phyloP scores from a whole-genome alignment of 768 basidiomycete genomes.

The Macrolepiota dolichaula region DNA sequence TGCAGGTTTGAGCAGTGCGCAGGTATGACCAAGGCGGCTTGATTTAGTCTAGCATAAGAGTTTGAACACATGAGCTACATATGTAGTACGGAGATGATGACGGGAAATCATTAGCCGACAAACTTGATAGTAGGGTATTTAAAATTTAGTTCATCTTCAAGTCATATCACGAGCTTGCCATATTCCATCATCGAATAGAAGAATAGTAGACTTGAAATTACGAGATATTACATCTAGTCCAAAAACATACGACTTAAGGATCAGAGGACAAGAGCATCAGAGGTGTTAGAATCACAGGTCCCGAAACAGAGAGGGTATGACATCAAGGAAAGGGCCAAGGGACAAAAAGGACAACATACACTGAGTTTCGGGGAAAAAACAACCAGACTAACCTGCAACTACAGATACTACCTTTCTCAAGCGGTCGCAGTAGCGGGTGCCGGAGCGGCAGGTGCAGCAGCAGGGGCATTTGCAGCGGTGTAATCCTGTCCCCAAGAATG shows the following conservation, averaged over 20 bases:
- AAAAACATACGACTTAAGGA: background rate
- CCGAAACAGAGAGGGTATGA: background rate
- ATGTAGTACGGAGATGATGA: too few relatives aligned
- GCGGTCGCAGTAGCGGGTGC: slow-evolving; percentile 1
- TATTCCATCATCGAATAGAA: too few relatives aligned
- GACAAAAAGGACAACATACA: background rate
- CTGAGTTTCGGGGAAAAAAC: background rate
- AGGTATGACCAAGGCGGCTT: too few relatives aligned
- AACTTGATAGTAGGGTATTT: too few relatives aligned
- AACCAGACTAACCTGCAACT: background rate
- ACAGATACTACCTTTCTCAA: background rate
- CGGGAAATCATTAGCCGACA: too few relatives aligned
- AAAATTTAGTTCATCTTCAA: too few relatives aligned
- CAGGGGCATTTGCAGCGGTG: slow-evolving; percentile 7
- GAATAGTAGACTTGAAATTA: slow-evolving; percentile 5
- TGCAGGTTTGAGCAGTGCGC: too few relatives aligned
- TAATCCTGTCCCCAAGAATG: background rate
- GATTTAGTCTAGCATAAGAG: too few relatives aligned
- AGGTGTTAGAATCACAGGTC: background rate
- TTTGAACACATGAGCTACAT: too few relatives aligned
- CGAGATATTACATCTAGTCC: slow-evolving; percentile 11
- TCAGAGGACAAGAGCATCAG: background rate
- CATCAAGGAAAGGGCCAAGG: background rate
- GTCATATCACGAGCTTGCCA: too few relatives aligned
- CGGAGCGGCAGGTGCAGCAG: background rate